Evolutionary conservation across 768 basidiomycete genomes (phyloP).

Genomic region (Boletales sp.): DNA sequence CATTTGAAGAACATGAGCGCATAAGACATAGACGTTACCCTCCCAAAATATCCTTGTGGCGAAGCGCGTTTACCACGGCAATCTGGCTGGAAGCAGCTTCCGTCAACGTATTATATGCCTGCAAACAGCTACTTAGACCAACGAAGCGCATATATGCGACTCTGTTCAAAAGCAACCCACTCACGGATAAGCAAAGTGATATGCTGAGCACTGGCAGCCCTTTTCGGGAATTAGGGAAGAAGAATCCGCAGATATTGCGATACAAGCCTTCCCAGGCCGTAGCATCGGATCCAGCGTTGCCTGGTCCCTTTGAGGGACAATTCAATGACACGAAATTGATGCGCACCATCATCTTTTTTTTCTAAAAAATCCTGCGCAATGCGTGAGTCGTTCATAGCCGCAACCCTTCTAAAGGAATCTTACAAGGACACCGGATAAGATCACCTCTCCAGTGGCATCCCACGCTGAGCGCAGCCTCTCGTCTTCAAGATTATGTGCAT

Average conservation of each 20-base stretch:
- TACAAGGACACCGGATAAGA: conserved; percentile 56
- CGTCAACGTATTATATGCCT: conserved; percentile 54
- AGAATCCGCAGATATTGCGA: conserved; percentile 35
- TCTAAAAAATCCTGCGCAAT: conserved; percentile 22
- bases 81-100: conserved; percentile 42
- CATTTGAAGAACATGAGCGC: not conserved
- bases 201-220: conserved; percentile 19
- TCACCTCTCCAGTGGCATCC: conserved; percentile 42
- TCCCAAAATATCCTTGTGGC: conserved; percentile 42
- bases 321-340: not conserved
- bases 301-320: conserved; percentile 9
- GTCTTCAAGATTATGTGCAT: conserved; percentile 20
- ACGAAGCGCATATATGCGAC: conserved; percentile 28
- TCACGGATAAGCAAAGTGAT: conserved; percentile 23
- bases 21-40: conserved; percentile 35
- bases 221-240: conserved; percentile 27
- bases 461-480: conserved; percentile 32
- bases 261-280: conserved; percentile 27
- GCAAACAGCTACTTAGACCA: conserved; percentile 13
- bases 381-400: conserved; percentile 12
- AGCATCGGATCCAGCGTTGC: conserved; percentile 16
- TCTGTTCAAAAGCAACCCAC: conserved; percentile 7
- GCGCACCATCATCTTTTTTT: conserved; percentile 17
- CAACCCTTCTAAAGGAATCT: conserved; percentile 5
- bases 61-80: conserved; percentile 44